A percentile compares a stretch with the other conserved stretches of the same genome.
Evolutionary conservation across 345 rosid genomes (phyloP).

Genomic region (Gossypium thurberi): DNA sequence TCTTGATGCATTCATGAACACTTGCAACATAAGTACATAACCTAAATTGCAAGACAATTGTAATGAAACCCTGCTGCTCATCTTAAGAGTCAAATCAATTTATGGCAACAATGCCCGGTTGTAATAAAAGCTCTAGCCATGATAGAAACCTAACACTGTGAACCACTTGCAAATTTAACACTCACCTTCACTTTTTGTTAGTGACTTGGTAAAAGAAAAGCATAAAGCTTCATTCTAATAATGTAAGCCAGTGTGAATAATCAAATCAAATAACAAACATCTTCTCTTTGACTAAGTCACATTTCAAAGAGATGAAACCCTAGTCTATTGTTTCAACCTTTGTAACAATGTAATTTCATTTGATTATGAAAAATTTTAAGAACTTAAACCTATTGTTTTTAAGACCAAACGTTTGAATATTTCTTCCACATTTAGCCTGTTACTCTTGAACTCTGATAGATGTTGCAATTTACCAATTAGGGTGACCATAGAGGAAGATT

Average conservation of each 20-base stretch:
- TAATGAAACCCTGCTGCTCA: not conserved
- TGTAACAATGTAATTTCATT: not conserved
- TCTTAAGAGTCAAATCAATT: no score
- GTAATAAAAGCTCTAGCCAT: no score
- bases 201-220: no score
- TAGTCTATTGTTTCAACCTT: not conserved
- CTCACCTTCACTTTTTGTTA: no score
- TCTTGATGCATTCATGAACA: not conserved
- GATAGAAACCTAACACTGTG: no score
- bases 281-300: no score
- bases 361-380: not conserved
- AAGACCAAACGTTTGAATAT: not conserved
- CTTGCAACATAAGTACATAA: not conserved
- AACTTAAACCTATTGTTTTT: not conserved
- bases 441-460: not conserved
- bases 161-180: no score
- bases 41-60: not conserved
- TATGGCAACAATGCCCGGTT: no score
- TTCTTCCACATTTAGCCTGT: not conserved
- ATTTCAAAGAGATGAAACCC: no score
- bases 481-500: not conserved
- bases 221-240: no score
- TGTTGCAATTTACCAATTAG: not conserved
- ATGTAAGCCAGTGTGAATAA: no score
- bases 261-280: no score